Evolutionary conservation across 805 yeast species (phyloP).

Genomic region (Wickerhamomyces strasburgensis): DNA sequence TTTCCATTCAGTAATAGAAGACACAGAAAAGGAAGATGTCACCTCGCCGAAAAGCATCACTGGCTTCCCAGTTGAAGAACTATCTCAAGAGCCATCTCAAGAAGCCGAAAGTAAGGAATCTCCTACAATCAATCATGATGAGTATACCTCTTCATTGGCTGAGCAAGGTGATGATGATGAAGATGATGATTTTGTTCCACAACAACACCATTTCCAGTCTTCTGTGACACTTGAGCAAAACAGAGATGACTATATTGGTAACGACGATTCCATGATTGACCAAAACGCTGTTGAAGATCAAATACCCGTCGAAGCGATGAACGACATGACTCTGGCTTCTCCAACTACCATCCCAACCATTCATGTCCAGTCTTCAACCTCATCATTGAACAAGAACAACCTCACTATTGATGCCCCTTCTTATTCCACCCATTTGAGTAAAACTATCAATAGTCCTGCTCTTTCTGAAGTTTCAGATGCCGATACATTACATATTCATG

Average conservation of each 20-base stretch:
- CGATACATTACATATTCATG: conserved; percentile 22
- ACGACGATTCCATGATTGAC: background rate
- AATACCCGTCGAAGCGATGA: conserved; percentile 1
- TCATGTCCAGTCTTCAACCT: background rate
- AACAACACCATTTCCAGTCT: conserved; percentile 8
- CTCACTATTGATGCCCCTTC: conserved; percentile 7
- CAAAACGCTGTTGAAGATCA: conserved; percentile 1
- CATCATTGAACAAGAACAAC: conserved; percentile 1
- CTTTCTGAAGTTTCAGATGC: conserved; percentile 18
- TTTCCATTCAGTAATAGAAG: conserved; percentile 5
- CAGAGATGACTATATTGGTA: conserved; percentile 2
- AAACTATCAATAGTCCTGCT: conserved; percentile 12
- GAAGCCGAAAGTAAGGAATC: too few species aligned
- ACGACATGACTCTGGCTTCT: conserved; percentile 1
- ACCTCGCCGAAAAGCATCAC: background rate
- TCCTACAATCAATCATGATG: too few species aligned
- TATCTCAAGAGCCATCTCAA: too few species aligned
- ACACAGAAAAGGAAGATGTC: background rate
- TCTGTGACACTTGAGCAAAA: background rate
- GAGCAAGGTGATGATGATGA: conserved; percentile 8
- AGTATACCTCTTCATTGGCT: conserved; percentile 1
- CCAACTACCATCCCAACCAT: background rate
- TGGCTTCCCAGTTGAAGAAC: too few species aligned
- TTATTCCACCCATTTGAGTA: background rate
- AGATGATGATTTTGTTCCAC: conserved; percentile 8